A percentile compares a stretch with the other conserved stretches of the same genome.
These are phyloP conservation scores for Delphinella strobiligena DNA, from an alignment of 2,329 filamentous ascomycete genomes.

Conservation along the genomic window DNA sequence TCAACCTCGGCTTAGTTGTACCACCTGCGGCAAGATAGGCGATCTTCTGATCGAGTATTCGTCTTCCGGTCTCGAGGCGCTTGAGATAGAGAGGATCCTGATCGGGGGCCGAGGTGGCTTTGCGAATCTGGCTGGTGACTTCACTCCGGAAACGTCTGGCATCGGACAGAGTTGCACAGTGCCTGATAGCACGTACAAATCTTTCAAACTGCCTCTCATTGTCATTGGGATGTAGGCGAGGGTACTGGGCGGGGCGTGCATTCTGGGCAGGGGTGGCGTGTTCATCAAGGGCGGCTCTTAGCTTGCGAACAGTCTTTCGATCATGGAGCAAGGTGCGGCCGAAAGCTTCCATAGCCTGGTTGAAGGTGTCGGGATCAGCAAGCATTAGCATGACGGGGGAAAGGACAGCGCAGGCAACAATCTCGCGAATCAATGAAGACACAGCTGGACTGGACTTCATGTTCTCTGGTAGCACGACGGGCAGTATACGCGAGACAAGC, in stretches of 20 bases:
- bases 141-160: constrained; percentile 86
- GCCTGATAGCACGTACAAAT: constrained; percentile 79
- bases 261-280: constrained; percentile 76
- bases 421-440: constrained; percentile 69
- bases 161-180: constrained; percentile 84
- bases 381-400: constrained; percentile 69
- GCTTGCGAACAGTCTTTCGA: constrained; percentile 82
- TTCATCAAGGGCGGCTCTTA: constrained; percentile 84
- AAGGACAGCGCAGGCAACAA: constrained; percentile 85
- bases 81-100: constrained; percentile 81
- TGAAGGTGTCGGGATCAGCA: constrained; percentile 92
- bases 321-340: constrained; percentile 69
- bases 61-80: constrained; percentile 81
- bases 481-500: constrained; percentile 59
- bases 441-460: constrained; percentile 73
- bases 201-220: constrained; percentile 89
- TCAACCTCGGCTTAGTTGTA: constrained; percentile 26
- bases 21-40: constrained; percentile 63
- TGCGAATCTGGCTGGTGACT: constrained; percentile 80
- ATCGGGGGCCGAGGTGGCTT: constrained; percentile 59
- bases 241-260: constrained; percentile 56
- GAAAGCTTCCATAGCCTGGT: constrained; percentile 85
- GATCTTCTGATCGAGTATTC: constrained; percentile 80
- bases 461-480: constrained; percentile 58
- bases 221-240: constrained; percentile 67